A percentile compares a stretch with the other conserved stretches of the same genome.
These are phyloP conservation scores for Pouteria glomerata DNA, from an alignment of 148 eudicot species.

Conservation along the genomic window DNA sequence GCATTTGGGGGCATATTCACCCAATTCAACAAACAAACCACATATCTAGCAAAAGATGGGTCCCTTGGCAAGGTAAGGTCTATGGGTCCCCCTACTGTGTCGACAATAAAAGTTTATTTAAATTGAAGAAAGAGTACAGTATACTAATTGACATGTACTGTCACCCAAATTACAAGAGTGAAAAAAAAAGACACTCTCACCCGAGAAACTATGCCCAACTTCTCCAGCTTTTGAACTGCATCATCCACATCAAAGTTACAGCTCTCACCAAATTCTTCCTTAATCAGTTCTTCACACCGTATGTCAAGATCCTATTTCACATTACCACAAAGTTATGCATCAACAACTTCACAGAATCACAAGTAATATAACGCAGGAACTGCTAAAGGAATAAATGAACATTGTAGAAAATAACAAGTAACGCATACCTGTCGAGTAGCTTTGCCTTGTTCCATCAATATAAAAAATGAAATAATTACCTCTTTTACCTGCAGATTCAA, in stretches of 20 bases:
- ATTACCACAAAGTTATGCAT: constrained; percentile 8
- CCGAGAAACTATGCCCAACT: constrained; percentile 82
- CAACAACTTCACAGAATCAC: neutral
- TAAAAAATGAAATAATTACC: constrained; percentile 73
- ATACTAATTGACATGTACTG: neutral
- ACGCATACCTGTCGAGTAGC: constrained; percentile 69
- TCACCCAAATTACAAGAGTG: neutral
- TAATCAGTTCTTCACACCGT: constrained; percentile 74
- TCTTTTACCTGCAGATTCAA: constrained; percentile 72
- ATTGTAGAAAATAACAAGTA: neutral
- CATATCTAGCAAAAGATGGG: too few species aligned
- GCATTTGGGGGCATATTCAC: neutral
- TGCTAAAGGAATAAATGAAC: neutral
- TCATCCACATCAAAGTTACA: constrained; percentile 97
- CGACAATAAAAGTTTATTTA: neutral
- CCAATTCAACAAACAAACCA: neutral
- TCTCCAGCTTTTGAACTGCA: constrained; percentile 79
- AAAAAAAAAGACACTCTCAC: constrained; percentile 34
- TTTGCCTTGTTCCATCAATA: constrained; percentile 97
- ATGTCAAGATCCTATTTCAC: constrained; percentile 74
- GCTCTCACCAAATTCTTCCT: constrained; percentile 75
- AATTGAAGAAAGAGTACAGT: neutral
- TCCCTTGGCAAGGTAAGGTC: too few species aligned
- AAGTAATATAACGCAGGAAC: neutral
- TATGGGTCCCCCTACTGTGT: neutral